These are phyloP conservation scores for Trichocomaceae sp. DNA, from an alignment of 2,329 filamentous ascomycete species.

Conservation along the genomic window DNA sequence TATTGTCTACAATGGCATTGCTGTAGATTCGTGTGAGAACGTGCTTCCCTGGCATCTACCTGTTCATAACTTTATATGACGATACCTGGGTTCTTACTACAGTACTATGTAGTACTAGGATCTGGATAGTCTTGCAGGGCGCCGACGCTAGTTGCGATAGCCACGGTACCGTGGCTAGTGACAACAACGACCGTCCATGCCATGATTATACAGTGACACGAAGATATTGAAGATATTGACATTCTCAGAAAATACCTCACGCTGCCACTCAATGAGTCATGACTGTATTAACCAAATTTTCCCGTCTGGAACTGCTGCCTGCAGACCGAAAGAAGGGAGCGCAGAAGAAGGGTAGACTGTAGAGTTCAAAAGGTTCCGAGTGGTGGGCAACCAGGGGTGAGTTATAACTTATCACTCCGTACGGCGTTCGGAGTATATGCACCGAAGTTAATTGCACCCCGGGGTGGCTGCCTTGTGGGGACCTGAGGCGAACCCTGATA, in stretches of 20 bases:
- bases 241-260: not conserved
- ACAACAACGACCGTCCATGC: not conserved
- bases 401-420: too few species aligned
- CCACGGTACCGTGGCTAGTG: not conserved
- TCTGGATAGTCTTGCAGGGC: not conserved
- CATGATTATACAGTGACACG: not conserved
- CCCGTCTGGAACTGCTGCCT: constrained; percentile 2
- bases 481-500: not conserved
- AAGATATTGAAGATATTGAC: not conserved
- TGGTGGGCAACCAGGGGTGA: not conserved
- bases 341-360: not conserved
- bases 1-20: too few species aligned
- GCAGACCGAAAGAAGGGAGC: not conserved
- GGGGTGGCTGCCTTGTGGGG: not conserved
- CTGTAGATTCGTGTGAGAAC: not conserved
- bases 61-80: not conserved
- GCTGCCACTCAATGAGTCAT: not conserved
- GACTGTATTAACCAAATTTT: not conserved
- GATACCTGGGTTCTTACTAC: not conserved
- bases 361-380: not conserved
- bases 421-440: too few species aligned
- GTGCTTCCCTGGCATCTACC: not conserved
- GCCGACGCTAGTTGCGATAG: not conserved
- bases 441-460: not conserved
- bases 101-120: not conserved